phyloP scores from a whole-genome alignment of 257 asterid genomes.

The Nicotiana benthamiana region DNA sequence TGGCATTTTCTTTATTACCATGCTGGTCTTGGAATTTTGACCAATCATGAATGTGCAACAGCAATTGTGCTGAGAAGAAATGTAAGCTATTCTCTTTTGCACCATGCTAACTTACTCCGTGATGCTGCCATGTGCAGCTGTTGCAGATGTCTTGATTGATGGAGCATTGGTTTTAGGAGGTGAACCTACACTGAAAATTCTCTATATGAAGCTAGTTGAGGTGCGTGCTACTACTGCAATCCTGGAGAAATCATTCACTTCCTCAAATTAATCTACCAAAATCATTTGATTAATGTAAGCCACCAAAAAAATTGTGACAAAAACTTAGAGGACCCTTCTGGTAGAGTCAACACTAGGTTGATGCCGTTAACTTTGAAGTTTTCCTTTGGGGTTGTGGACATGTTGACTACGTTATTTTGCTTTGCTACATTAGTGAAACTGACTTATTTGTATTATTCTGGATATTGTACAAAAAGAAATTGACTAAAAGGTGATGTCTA shows the following conservation, averaged over 20 bases:
- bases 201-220: conserved; percentile 86
- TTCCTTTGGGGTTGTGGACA: not conserved
- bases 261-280: not conserved
- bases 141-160: conserved; percentile 91
- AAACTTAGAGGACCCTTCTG: not conserved
- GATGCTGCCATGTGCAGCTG: conserved; percentile 49
- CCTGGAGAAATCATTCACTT: conserved; percentile 9
- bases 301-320: not conserved
- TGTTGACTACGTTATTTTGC: not conserved
- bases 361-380: not conserved
- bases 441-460: not conserved
- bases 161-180: conserved; percentile 96
- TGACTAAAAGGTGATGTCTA: not conserved
- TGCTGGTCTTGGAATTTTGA: not conserved
- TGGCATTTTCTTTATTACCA: not conserved
- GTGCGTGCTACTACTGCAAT: conserved; percentile 29
- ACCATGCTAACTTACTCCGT: conserved; percentile 21
- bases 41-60: not conserved
- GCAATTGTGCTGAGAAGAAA: not conserved
- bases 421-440: not conserved
- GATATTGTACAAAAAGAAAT: not conserved
- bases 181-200: conserved; percentile 73
- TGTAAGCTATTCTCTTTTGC: not conserved
- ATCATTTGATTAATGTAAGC: not conserved
- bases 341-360: not conserved